Conservation (phyloP, 169 alveolate species). For the Eimeria zaria region DNA sequence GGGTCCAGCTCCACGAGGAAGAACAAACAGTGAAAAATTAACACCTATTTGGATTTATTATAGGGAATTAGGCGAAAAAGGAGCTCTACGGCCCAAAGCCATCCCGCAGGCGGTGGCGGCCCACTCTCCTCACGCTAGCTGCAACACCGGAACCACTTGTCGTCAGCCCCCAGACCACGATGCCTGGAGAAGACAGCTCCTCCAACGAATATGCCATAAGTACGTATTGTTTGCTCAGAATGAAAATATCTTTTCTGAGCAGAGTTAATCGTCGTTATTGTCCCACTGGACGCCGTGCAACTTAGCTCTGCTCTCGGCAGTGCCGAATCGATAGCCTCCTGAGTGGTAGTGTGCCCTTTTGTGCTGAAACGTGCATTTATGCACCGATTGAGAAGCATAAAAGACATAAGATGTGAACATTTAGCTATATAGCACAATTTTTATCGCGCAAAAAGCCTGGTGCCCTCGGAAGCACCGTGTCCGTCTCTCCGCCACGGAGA, state of each 20-base stretch:
- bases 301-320: background rate
- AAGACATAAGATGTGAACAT: background rate
- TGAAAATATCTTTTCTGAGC: background rate
- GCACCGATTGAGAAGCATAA: background rate
- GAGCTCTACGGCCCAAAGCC: background rate
- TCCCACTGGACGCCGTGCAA: background rate
- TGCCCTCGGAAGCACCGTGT: background rate
- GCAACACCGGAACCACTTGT: slow-evolving; percentile 59
- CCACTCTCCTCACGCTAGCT: slow-evolving; percentile 58
- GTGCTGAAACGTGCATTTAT: background rate
- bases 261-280: background rate
- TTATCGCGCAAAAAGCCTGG: too few species aligned
- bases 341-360: background rate
- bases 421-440: background rate
- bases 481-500: background rate
- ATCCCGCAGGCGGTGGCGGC: slow-evolving; percentile 27
- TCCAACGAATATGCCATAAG: background rate
- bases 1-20: slow-evolving; percentile 17
- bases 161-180: slow-evolving; percentile 61
- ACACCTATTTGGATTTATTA: slow-evolving; percentile 11
- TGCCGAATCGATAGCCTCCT: background rate
- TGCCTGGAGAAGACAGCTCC: slow-evolving; percentile 6
- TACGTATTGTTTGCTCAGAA: background rate
- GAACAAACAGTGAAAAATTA: slow-evolving; percentile 33
- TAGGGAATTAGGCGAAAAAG: background rate